Conservation (phyloP, 1,284 basidiomycete species). For the Heliocybe sulcata region DNA sequence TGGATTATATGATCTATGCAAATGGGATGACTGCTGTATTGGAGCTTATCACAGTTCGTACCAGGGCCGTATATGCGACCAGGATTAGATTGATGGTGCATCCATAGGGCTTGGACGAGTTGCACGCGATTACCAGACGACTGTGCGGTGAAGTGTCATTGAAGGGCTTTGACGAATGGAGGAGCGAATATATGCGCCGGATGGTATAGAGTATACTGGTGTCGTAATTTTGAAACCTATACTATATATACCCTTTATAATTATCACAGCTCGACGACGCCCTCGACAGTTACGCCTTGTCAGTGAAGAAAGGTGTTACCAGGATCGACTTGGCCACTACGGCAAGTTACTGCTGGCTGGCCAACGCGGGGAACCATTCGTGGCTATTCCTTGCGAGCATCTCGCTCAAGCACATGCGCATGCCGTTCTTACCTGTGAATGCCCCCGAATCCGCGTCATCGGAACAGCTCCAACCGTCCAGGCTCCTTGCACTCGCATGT, state of each 20-base stretch:
- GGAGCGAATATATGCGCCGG: conserved; percentile 14
- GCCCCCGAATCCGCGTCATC: conserved; percentile 41
- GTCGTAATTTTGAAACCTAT: no score
- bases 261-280: no score
- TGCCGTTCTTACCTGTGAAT: background rate
- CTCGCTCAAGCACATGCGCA: background rate
- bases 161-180: conserved; percentile 36
- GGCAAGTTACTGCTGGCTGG: conserved; percentile 61
- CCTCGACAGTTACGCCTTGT: no score
- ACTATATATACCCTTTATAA: no score
- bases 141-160: conserved; percentile 42
- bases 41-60: conserved; percentile 33
- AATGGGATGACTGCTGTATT: conserved; percentile 36
- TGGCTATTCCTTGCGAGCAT: background rate
- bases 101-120: conserved; percentile 33
- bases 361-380: conserved; percentile 24
- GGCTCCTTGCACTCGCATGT: conserved; percentile 34
- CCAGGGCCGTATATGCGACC: background rate
- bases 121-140: conserved; percentile 30
- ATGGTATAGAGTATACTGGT: no score
- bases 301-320: conserved; percentile 28
- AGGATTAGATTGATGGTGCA: conserved; percentile 1
- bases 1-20: conserved; percentile 40
- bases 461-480: conserved; percentile 26
- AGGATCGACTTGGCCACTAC: conserved; percentile 71